Evolutionary conservation across 371 early-diverging fungal species (phyloP).

Genomic region (Dinochytrium kinnereticum): DNA sequence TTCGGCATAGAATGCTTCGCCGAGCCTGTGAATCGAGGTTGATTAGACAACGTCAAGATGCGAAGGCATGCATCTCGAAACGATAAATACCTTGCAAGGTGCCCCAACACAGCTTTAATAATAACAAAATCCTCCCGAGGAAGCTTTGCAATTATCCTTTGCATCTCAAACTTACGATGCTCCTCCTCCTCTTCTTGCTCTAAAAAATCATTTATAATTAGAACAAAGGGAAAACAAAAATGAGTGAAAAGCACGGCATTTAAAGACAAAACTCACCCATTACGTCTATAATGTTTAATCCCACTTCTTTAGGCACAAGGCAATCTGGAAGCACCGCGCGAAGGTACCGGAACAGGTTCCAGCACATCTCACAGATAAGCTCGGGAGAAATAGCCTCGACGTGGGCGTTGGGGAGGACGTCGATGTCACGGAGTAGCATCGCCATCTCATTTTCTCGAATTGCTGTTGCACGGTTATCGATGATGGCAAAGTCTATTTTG

Average conservation of each 20-base stretch:
- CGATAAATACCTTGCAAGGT: conserved; percentile 12
- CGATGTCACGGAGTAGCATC: conserved; percentile 12
- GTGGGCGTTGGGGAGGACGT: not conserved
- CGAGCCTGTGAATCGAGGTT: too few species aligned
- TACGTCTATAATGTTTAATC: not conserved
- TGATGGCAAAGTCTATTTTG: conserved; percentile 11
- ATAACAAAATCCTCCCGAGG: not conserved
- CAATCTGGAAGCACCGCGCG: conserved; percentile 12
- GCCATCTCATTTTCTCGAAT: conserved; percentile 18
- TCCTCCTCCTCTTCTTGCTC: conserved; percentile 6
- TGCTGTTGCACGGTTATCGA: conserved; percentile 10
- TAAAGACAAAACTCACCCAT: conserved; percentile 7
- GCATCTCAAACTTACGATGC: not conserved
- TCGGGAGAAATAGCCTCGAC: conserved; percentile 10
- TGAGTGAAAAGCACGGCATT: too few species aligned
- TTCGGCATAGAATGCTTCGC: not conserved
- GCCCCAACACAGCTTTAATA: conserved; percentile 15
- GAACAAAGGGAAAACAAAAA: too few species aligned
- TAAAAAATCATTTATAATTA: too few species aligned
- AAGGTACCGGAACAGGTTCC: conserved; percentile 16
- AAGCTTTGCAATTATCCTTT: conserved; percentile 10
- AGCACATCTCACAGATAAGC: conserved; percentile 13
- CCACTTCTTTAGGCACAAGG: not conserved
- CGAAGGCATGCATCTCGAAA: too few species aligned
- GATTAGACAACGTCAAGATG: too few species aligned